Percentiles rank a stretch among this genome's conserved stretches.
Evolutionary conservation across 2,329 filamentous ascomycete species (phyloP).

Genomic region (Aspergillus ibericus): DNA sequence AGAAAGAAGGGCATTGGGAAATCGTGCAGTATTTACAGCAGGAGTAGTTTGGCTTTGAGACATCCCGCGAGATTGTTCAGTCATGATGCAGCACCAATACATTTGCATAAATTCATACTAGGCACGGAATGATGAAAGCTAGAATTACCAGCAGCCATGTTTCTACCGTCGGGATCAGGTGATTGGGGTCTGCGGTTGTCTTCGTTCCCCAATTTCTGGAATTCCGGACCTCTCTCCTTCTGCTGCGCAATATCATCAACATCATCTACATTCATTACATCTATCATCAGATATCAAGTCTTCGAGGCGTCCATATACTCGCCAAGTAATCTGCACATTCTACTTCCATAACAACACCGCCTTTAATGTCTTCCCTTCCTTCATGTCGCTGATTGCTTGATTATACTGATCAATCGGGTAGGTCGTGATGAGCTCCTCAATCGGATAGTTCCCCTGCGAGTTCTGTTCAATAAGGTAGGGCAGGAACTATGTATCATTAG

Average conservation of each 20-base stretch:
- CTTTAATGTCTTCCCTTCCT: slow-evolving; percentile 27
- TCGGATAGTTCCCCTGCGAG: slow-evolving; percentile 48
- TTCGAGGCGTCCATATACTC: neutral
- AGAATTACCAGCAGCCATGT: no score
- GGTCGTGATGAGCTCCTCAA: slow-evolving; percentile 48
- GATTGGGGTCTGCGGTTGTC: no score
- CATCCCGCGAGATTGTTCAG: no score
- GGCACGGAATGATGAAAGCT: no score
- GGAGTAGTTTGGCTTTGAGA: no score
- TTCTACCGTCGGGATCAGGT: no score
- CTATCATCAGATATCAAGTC: neutral
- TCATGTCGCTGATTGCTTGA: slow-evolving; percentile 27
- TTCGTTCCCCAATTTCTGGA: no score
- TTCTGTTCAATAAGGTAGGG: slow-evolving; percentile 54
- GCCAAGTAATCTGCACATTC: neutral
- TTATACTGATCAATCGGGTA: slow-evolving; percentile 39
- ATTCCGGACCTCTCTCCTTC: no score
- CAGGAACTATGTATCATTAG: slow-evolving; percentile 23
- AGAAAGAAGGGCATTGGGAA: neutral
- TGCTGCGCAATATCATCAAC: no score
- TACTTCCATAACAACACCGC: slow-evolving; percentile 29
- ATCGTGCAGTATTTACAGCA: neutral
- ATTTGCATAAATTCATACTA: no score
- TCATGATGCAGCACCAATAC: neutral
- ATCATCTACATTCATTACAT: neutral